Evolutionary conservation across 2,329 filamentous ascomycete species (phyloP).

Genomic region (Pestalotiopsis sp.): DNA sequence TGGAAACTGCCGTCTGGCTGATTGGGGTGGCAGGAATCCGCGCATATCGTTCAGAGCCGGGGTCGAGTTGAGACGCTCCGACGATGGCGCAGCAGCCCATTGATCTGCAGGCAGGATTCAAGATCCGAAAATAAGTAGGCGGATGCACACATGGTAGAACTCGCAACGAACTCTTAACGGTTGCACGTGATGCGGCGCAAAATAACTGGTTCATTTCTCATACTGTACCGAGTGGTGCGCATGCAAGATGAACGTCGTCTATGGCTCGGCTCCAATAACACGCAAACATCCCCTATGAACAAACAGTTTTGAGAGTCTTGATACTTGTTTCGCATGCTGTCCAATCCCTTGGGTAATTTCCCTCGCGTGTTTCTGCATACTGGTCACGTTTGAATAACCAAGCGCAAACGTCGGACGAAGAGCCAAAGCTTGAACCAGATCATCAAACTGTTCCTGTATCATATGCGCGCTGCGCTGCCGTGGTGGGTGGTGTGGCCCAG

Average conservation of each 20-base stretch:
- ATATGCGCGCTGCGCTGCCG: background rate
- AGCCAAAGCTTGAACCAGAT: background rate
- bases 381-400: background rate
- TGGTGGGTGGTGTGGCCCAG: background rate
- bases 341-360: background rate
- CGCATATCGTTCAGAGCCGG: no score
- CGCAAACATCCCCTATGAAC: background rate
- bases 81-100: background rate
- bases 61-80: background rate
- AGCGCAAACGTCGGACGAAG: background rate
- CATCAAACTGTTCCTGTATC: conserved; percentile 2
- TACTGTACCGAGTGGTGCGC: no score
- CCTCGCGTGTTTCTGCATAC: background rate
- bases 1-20: background rate
- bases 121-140: background rate
- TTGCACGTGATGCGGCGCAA: no score
- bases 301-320: background rate
- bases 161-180: no score
- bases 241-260: no score
- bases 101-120: background rate
- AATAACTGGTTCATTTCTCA: no score
- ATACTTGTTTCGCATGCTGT: background rate
- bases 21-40: no score
- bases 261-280: no score
- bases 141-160: no score